phyloP scores from a whole-genome alignment of 768 basidiomycete species.

The Mycena galopus region DNA sequence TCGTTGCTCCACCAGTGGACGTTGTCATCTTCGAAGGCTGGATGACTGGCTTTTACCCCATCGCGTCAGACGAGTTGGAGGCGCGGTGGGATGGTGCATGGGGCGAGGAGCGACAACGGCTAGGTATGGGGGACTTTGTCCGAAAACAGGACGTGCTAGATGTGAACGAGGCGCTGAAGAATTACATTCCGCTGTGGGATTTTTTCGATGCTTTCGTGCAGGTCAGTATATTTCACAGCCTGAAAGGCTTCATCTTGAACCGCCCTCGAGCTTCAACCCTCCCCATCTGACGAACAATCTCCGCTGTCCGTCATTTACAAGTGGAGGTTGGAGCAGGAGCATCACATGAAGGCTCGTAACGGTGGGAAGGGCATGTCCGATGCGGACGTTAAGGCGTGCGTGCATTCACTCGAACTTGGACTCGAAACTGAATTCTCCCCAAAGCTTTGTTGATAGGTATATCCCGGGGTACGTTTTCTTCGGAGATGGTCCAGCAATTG shows the following conservation, averaged over 20 bases:
- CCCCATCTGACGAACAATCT: conserved; percentile 39
- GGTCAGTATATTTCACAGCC: conserved; percentile 55
- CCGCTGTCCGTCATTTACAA: conserved; percentile 74
- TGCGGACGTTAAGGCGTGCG: conserved; percentile 73
- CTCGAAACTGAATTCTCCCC: conserved; percentile 1
- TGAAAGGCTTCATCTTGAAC: neutral
- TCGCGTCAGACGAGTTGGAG: conserved; percentile 64
- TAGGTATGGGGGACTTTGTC: conserved; percentile 52
- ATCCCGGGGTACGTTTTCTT: conserved; percentile 96
- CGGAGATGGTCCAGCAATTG: conserved; percentile 63
- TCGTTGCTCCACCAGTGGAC: conserved; percentile 65
- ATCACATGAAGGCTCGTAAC: conserved; percentile 85
- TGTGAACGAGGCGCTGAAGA: conserved; percentile 72
- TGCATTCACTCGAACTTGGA: conserved; percentile 28
- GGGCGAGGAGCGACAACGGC: conserved; percentile 51
- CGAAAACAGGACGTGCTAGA: conserved; percentile 67
- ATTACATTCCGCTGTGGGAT: conserved; percentile 78
- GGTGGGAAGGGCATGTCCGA: conserved; percentile 93
- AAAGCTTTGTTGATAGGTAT: conserved; percentile 91
- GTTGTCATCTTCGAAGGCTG: conserved; percentile 96
- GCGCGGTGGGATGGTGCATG: conserved; percentile 65
- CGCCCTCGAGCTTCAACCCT: conserved; percentile 46
- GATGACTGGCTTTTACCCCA: conserved; percentile 90
- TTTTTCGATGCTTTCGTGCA: conserved; percentile 83
- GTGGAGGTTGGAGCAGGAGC: conserved; percentile 94